These are phyloP conservation scores for Hypoxylon sp. DNA, from an alignment of 2,329 filamentous ascomycete species.

Conservation along the genomic window DNA sequence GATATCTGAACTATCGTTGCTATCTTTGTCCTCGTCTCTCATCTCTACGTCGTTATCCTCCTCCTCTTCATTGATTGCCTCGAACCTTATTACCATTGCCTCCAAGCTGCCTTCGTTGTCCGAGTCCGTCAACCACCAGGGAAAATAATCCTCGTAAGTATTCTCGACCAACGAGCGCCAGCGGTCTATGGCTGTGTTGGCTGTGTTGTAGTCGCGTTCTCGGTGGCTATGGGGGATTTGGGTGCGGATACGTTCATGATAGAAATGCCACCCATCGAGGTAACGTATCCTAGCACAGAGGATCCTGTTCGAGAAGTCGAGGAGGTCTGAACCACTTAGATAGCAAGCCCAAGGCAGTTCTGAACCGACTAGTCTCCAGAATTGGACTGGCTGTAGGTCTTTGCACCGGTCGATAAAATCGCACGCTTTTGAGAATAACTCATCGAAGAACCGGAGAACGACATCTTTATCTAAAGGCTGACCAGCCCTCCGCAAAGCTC, in stretches of 20 bases:
- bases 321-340: background rate
- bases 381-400: background rate
- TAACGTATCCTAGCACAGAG: constrained; percentile 7
- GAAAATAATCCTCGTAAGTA: background rate
- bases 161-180: background rate
- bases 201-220: background rate
- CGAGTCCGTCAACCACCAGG: background rate
- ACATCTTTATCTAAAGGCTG: background rate
- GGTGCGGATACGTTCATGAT: background rate
- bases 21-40: background rate
- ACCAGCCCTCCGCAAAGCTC: background rate
- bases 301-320: constrained; percentile 1
- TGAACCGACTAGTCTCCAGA: constrained; percentile 4
- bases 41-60: background rate
- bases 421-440: background rate
- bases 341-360: background rate
- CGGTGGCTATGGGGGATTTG: background rate
- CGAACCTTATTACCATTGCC: background rate
- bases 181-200: background rate
- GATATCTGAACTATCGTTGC: background rate
- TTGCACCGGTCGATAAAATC: background rate
- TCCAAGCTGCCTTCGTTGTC: background rate
- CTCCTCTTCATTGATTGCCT: background rate
- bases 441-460: background rate
- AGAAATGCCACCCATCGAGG: background rate